Conservation (phyloP, 192 early-diverging fungal genomes). For the Hyaloraphidium curvatum region DNA sequence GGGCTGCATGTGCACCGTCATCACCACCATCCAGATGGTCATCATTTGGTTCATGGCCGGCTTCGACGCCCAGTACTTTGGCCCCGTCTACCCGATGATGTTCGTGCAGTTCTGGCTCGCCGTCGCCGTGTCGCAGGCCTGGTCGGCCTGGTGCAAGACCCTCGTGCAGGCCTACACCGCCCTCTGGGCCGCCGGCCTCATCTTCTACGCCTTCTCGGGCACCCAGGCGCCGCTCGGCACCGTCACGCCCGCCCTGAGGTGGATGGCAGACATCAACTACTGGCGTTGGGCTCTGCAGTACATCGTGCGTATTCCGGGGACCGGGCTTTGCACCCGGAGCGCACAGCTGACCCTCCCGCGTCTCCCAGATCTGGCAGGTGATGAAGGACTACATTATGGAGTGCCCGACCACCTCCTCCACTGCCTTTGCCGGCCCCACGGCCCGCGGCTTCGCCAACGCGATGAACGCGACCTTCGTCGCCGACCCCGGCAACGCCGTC, state of each 20-base stretch:
- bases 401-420: neutral
- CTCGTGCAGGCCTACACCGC: conserved; percentile 3
- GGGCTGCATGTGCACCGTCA: neutral
- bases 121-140: conserved; percentile 1
- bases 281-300: neutral
- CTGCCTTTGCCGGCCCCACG: neutral
- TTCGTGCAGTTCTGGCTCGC: neutral
- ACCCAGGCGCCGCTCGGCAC: neutral
- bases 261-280: conserved; percentile 4
- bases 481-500: no score
- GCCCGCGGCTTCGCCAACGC: neutral
- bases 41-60: conserved; percentile 1
- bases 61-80: neutral
- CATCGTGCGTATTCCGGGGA: neutral
- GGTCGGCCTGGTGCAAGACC: neutral
- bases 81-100: neutral
- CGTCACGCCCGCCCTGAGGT: neutral
- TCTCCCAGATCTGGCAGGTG: conserved; percentile 1
- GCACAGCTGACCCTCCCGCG: no score
- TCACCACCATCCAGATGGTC: neutral
- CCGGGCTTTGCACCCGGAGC: neutral
- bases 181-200: neutral
- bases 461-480: neutral
- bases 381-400: neutral
- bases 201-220: conserved; percentile 4